A percentile compares a stretch with the other conserved stretches of the same genome.
These are phyloP conservation scores for Salicornia ramosissima DNA, from an alignment of 148 eudicot species.

Conservation along the genomic window DNA sequence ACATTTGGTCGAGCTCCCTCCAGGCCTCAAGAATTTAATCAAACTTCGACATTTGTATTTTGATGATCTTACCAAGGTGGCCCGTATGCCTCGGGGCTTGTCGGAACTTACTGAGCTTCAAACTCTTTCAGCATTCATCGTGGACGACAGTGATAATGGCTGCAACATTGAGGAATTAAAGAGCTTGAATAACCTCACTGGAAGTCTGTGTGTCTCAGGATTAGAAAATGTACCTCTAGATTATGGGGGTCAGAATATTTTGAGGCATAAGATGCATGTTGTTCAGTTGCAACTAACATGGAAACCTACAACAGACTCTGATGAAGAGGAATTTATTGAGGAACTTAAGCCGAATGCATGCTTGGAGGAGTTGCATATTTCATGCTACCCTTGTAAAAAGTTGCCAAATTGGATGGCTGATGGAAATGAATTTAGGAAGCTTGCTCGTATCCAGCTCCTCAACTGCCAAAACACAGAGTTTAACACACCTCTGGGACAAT, in stretches of 20 bases:
- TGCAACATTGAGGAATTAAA: conserved; percentile 22
- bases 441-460: not conserved
- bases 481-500: not conserved
- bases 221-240: conserved; percentile 25
- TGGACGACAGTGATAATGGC: conserved; percentile 20
- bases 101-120: conserved; percentile 24
- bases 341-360: not conserved
- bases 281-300: conserved; percentile 8
- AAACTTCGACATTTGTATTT: conserved; percentile 32
- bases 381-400: not conserved
- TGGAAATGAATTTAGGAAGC: not conserved
- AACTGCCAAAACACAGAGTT: not conserved
- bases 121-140: conserved; percentile 26
- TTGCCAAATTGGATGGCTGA: conserved; percentile 9
- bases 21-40: conserved; percentile 8
- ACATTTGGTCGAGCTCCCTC: conserved; percentile 17
- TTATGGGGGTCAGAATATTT: not conserved
- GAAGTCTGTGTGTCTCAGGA: conserved; percentile 23
- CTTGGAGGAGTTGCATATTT: not conserved
- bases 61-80: conserved; percentile 23
- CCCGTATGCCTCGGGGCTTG: conserved; percentile 25
- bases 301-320: too few species aligned
- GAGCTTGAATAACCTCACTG: conserved; percentile 25
- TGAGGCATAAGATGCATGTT: not conserved
- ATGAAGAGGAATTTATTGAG: too few species aligned